Evolutionary conservation across 2,329 filamentous ascomycete genomes (phyloP), one percentile per base, ranked within the genome.

Genomic region (Hypoxylon sp.): DNA sequence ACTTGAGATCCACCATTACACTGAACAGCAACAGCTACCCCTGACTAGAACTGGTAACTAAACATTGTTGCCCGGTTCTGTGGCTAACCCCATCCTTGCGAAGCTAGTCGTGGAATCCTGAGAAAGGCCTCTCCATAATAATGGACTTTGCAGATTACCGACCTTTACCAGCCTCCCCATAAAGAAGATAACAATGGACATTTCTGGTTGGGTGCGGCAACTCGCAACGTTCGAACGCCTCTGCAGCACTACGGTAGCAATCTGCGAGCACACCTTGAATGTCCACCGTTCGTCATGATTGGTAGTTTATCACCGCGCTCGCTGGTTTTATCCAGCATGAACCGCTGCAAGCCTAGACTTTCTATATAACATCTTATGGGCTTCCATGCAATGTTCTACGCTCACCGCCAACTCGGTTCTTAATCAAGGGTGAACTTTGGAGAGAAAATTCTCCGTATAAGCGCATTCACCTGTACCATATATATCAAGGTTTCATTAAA

Each of bases 141-240:
- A 18, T 50, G 28, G 42, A 45, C 52, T 22, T 36, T 50, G 53
- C 26, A 36, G 14, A n/a, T n/a, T n/a, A n/a, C n/a, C n/a, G n/a
- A n/a, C n/a, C 40, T 56, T 55, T 7, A 62, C 65, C 65, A 65
- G 40, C 63, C 59, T 62, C 54, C 55, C 61, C 61, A 18, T 51
- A 40, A n/a, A n/a, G n/a, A n/a, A 66, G 59, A 66, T 61, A 55
- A 59, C n/a, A 51, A 54, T 64, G 50, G 42, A 18, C 51, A n/a
- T 54, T 57, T 55, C 30, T 58, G 67, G 61, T 63, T 64, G 64
- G 61, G 52, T 64, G 57, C 53, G 56, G 56, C 46, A 53, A 53
- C 53, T 57, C 42, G 51, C 58, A 57, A n/a, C 30, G 48, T 36
- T 50, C 40, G 45, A 59, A 33, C 38, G 26, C 33, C 33, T 20